Conservation (phyloP, 371 early-diverging fungal species). For the Mortierella sp. region DNA sequence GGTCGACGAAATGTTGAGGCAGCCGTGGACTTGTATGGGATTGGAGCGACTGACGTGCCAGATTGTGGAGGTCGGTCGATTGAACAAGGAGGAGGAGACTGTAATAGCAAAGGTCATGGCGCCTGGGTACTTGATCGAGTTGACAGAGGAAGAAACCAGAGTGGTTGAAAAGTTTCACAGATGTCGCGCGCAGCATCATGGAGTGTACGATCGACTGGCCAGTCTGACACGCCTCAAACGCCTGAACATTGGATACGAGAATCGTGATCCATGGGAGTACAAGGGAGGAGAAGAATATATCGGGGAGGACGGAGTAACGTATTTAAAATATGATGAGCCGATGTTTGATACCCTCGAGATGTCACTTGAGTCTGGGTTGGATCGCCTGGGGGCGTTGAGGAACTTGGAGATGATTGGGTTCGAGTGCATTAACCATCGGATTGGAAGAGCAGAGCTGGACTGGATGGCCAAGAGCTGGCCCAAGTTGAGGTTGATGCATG, state of each 20-base stretch:
- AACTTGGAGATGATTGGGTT: conserved; percentile 12
- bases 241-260: too few species aligned
- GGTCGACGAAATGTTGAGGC: conserved; percentile 13
- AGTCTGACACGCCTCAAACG: too few species aligned
- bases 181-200: not conserved
- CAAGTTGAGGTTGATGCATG: conserved; percentile 1
- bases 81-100: not conserved
- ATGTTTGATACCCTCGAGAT: not conserved
- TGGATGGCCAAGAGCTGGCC: conserved; percentile 22
- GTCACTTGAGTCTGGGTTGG: not conserved
- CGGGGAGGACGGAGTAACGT: too few species aligned
- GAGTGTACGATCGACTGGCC: too few species aligned
- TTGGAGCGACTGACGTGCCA: conserved; percentile 4
- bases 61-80: conserved; percentile 12
- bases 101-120: not conserved
- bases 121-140: not conserved
- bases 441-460: conserved; percentile 1
- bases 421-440: conserved; percentile 2
- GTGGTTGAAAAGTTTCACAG: not conserved
- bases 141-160: conserved; percentile 1
- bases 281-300: too few species aligned
- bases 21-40: conserved; percentile 16
- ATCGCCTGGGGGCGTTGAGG: not conserved
- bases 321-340: too few species aligned
- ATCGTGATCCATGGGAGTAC: too few species aligned